A percentile compares a stretch with the other conserved stretches of the same genome.
Conservation (phyloP, 2,329 filamentous ascomycete species). For the Phialophora verrucosa region DNA sequence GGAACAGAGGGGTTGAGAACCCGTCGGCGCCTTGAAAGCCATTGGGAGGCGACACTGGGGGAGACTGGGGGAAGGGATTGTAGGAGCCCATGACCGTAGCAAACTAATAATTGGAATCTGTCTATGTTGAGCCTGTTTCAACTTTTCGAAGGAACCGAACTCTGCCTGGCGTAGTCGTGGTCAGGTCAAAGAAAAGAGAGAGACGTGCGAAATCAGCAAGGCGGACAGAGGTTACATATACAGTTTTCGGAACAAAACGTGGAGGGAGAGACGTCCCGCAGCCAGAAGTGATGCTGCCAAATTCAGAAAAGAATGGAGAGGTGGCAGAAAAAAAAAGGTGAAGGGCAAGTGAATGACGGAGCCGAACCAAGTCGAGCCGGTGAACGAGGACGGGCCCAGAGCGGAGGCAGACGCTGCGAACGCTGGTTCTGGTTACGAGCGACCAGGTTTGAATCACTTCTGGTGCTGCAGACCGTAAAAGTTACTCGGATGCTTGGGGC, state of each 20-base stretch:
- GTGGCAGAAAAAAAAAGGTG: neutral
- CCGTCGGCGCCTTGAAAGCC: slow-evolving; percentile 37
- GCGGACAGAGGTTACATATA: slow-evolving; percentile 12
- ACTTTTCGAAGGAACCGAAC: neutral
- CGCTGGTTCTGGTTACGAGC: slow-evolving; percentile 5
- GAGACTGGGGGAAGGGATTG: slow-evolving; percentile 33
- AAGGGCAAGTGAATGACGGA: slow-evolving; percentile 4
- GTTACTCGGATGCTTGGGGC: slow-evolving; percentile 14
- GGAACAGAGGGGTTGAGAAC: slow-evolving; percentile 39
- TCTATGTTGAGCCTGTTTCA: neutral
- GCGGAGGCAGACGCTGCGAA: neutral
- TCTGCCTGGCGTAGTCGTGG: neutral
- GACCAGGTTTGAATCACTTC: slow-evolving; percentile 1
- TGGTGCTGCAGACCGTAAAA: slow-evolving; percentile 7
- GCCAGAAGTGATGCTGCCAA: slow-evolving; percentile 11
- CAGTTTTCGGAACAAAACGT: slow-evolving; percentile 8
- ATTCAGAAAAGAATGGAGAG: slow-evolving; percentile 4
- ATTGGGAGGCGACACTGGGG: slow-evolving; percentile 40
- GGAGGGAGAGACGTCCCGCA: slow-evolving; percentile 9
- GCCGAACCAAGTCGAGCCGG: slow-evolving; percentile 4
- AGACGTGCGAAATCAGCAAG: neutral
- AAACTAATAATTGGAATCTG: neutral
- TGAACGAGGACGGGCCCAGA: neutral
- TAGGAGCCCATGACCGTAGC: slow-evolving; percentile 35
- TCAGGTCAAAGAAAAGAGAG: neutral